phyloP scores from a whole-genome alignment of 345 rosid species.

The Moricandia moricandioides region DNA sequence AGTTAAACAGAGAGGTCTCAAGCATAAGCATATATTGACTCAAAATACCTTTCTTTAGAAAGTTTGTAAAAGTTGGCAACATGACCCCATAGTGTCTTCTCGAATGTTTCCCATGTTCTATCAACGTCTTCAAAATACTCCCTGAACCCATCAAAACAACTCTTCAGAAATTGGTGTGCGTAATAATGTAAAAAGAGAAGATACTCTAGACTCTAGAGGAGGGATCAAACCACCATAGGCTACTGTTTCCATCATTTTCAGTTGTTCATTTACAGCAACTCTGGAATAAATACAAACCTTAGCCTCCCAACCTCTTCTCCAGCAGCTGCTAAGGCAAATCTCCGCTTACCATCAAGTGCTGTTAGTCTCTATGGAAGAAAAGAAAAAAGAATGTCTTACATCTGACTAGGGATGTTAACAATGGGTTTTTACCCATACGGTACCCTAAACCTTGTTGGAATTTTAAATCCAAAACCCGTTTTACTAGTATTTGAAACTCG shows the following conservation, averaged over 20 bases:
- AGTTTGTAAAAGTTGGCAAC: conserved; percentile 77
- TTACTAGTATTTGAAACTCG: too few species aligned
- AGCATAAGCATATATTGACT: conserved; percentile 19
- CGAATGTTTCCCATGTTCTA: conserved; percentile 95
- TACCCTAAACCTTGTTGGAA: too few species aligned
- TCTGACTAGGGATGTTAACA: too few species aligned
- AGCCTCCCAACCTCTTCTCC: conserved; percentile 88
- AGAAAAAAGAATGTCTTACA: conserved; percentile 4
- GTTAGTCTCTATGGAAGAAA: conserved; percentile 70
- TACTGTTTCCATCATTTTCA: conserved; percentile 1
- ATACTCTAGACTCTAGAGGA: conserved; percentile 1
- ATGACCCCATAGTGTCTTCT: conserved; percentile 92
- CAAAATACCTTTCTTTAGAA: conserved; percentile 88
- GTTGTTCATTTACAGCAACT: conserved; percentile 8
- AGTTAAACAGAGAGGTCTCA: neutral
- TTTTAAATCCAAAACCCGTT: too few species aligned
- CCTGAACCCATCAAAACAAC: conserved; percentile 41
- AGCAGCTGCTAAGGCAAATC: conserved; percentile 96
- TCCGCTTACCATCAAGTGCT: conserved; percentile 95
- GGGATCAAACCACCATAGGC: conserved; percentile 16
- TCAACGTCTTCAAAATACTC: conserved; percentile 99
- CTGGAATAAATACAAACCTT: conserved; percentile 53
- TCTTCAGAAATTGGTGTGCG: conserved; percentile 2
- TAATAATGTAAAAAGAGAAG: conserved; percentile 10
- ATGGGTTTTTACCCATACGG: too few species aligned